Evolutionary conservation across 2,329 filamentous ascomycete genomes (phyloP), one percentile per base, ranked within the genome.

Genomic region (Diaporthe eres): DNA sequence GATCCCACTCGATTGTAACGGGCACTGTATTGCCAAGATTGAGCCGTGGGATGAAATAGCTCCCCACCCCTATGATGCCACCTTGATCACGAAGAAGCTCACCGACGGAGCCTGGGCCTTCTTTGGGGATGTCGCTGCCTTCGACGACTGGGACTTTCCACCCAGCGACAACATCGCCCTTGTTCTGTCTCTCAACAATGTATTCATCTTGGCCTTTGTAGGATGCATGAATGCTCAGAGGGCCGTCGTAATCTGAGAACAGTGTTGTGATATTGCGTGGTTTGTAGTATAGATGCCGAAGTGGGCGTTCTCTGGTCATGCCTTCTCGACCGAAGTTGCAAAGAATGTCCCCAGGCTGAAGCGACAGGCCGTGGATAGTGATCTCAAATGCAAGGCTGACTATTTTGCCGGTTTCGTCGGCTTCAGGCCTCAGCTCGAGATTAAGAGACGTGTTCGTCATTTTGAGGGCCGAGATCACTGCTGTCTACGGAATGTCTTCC

Each of bases 1-100:
- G 74, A 70, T 79, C 75, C 79, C 80, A 81, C 37, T 78, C 71
- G 4, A 79, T 67, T 22, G 76, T 25, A 25, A 61, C 31, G n/a
- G 37, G 44, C 34, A n/a, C 51, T 71, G 19, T 13, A 12, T 25
- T n/a, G 19, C 53, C 67, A 13, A 65, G 39, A 12, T 37, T 37
- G 42, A 73, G 61, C 6, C 37, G 53, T 55, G 75, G 73, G n/a
- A 77, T 25, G 42, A 75, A 77, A 19, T 51, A 34, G 25, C 31
- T 47, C 8, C 75, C 67, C 15, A 51, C 60, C 3, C 67, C 68
- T 25, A 73, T 13, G 1, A 75, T 4, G 12, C 73, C 73, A 2
- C 60, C 60, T 13, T 71, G 25, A 10, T 75, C 74, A 28, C 70
- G 42, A 55, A 57, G 74, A 6, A 75, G 51, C 42, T 22, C 17